Evolutionary conservation across 345 rosid species (phyloP).

Genomic region (Lepidium aucheri): DNA sequence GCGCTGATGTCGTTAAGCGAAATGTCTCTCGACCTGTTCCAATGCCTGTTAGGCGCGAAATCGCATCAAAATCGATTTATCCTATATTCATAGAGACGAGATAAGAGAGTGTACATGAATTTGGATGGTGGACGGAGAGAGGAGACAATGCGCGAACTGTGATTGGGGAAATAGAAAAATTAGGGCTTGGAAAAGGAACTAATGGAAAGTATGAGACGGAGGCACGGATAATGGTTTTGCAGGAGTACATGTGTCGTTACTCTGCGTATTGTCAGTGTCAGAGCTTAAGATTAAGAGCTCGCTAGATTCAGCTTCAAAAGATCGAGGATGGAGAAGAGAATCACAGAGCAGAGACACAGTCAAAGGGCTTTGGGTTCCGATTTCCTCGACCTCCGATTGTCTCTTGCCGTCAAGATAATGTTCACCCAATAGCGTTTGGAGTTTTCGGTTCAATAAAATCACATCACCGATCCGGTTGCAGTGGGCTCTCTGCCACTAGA

Average conservation of each 20-base stretch:
- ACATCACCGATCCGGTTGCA: too few species aligned
- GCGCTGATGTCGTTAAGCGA: neutral
- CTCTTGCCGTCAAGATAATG: neutral
- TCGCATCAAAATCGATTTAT: neutral
- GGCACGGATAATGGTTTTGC: conserved; percentile 41
- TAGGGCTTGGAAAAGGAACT: conserved; percentile 16
- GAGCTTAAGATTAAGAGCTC: neutral
- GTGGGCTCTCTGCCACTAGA: too few species aligned
- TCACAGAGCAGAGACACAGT: neutral
- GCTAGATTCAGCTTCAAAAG: neutral
- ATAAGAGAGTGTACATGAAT: conserved; percentile 17
- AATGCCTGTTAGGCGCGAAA: conserved; percentile 11
- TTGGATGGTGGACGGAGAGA: conserved; percentile 6
- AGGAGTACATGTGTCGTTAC: conserved; percentile 37
- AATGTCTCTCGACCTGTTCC: conserved; percentile 9
- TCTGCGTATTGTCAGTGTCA: too few species aligned
- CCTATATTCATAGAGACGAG: too few species aligned
- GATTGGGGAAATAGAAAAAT: conserved; percentile 15
- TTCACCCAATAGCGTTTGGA: too few species aligned
- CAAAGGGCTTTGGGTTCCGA: neutral
- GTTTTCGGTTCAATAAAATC: too few species aligned
- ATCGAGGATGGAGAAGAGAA: neutral
- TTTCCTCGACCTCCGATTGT: neutral
- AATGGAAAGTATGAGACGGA: conserved; percentile 29
- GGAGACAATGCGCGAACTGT: conserved; percentile 19